Conservation (phyloP, 192 early-diverging fungal species). For the Pilaira anomala region DNA sequence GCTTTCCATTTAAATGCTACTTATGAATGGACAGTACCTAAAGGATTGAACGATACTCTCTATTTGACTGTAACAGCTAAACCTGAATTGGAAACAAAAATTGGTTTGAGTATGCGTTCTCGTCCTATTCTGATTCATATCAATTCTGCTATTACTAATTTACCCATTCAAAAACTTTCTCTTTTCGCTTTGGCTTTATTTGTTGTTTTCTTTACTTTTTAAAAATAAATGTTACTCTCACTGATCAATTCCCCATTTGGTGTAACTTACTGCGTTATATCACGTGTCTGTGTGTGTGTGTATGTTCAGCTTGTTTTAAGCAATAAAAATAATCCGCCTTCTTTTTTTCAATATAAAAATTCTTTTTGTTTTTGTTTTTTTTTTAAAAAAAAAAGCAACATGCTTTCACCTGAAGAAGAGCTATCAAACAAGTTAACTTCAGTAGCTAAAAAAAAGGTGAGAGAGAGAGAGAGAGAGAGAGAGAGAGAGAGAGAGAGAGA, state of each 20-base stretch:
- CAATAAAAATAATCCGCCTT: not conserved
- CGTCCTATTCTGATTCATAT: conserved; percentile 8
- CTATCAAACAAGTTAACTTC: conserved; percentile 7
- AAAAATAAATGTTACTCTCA: not conserved
- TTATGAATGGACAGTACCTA: conserved; percentile 22
- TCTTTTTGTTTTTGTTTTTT: not conserved
- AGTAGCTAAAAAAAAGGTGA: conserved; percentile 14
- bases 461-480: not conserved
- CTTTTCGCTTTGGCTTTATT: not conserved
- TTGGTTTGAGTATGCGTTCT: conserved; percentile 1
- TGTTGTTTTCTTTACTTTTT: not conserved
- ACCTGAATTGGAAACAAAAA: not conserved
- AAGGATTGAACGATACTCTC: conserved; percentile 11
- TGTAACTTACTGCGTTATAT: not conserved
- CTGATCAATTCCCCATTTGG: not conserved
- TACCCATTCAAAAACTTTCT: not conserved
- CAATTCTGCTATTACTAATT: conserved; percentile 1
- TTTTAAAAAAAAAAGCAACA: not conserved
- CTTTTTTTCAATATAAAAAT: too few species aligned
- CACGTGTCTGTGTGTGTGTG: too few species aligned
- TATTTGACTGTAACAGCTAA: conserved; percentile 10
- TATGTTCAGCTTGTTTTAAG: not conserved
- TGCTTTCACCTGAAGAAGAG: not conserved
- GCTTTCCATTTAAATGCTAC: conserved; percentile 10
- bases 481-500: not conserved